Conservation (phyloP, 2,329 filamentous ascomycete species). For the Rhinocladiella similis region DNA sequence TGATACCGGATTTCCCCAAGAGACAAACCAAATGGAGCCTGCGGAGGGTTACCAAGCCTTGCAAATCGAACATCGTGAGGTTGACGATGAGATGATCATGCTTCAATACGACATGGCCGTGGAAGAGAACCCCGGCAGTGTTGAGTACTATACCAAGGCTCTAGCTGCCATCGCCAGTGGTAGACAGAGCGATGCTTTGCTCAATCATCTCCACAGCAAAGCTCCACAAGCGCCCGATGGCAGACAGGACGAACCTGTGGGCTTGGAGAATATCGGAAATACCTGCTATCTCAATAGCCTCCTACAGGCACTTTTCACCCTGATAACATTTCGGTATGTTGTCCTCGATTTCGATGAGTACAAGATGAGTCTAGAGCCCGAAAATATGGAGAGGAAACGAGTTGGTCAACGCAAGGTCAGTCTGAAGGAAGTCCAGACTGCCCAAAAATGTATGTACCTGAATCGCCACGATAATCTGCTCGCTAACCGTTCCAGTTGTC, state of each 20-base stretch:
- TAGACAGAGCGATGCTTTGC: slow-evolving; percentile 38
- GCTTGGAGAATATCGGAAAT: slow-evolving; percentile 90
- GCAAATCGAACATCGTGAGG: slow-evolving; percentile 53
- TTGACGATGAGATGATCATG: slow-evolving; percentile 52
- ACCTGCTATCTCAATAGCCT: slow-evolving; percentile 98
- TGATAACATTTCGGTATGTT: slow-evolving; percentile 77
- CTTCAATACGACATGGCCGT: slow-evolving; percentile 49
- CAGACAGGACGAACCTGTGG: slow-evolving; percentile 68
- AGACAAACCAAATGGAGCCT: slow-evolving; percentile 55
- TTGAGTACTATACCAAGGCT: slow-evolving; percentile 48
- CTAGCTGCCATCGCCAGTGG: slow-evolving; percentile 49
- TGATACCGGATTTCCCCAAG: slow-evolving; percentile 54
- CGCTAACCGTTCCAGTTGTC: slow-evolving; percentile 59
- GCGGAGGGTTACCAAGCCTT: slow-evolving; percentile 54
- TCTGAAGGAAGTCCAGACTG: slow-evolving; percentile 56
- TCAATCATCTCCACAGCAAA: slow-evolving; percentile 23
- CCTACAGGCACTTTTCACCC: slow-evolving; percentile 90
- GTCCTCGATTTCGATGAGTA: slow-evolving; percentile 73
- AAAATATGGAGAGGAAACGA: slow-evolving; percentile 64
- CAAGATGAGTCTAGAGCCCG: slow-evolving; percentile 66
- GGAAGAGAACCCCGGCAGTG: slow-evolving; percentile 47
- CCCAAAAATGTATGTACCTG: slow-evolving; percentile 70
- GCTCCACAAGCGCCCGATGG: slow-evolving; percentile 29
- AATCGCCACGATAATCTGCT: slow-evolving; percentile 2
- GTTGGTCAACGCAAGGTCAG: slow-evolving; percentile 73